These are phyloP conservation scores for Ogataea wickerhamii DNA, from an alignment of 805 yeast genomes.

Conservation along the genomic window DNA sequence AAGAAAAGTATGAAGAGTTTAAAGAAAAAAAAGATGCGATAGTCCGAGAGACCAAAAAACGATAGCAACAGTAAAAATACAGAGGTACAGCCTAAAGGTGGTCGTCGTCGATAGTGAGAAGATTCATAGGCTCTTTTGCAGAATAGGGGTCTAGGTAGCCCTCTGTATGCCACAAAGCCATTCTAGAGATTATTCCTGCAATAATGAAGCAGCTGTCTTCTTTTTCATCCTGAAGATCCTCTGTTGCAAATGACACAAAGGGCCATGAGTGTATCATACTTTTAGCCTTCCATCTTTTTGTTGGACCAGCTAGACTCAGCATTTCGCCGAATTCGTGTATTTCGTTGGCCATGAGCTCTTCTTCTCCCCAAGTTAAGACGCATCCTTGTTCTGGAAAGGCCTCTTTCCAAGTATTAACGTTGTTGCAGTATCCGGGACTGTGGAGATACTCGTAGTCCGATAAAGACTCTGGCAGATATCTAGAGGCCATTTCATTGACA, in stretches of 20 bases:
- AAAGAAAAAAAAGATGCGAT: too few relatives aligned
- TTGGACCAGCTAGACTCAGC: conserved; percentile 27
- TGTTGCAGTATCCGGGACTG: conserved; percentile 32
- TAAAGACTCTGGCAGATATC: conserved; percentile 3
- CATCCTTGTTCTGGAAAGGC: conserved; percentile 42
- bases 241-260: conserved; percentile 37
- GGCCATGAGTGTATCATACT: conserved; percentile 50
- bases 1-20: too few relatives aligned
- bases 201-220: conserved; percentile 39
- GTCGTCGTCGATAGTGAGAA: conserved; percentile 32
- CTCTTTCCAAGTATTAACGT: conserved; percentile 35
- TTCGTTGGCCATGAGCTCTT: conserved; percentile 39
- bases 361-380: conserved; percentile 40
- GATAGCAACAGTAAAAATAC: not conserved
- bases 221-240: conserved; percentile 40
- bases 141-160: conserved; percentile 24
- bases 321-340: conserved; percentile 32
- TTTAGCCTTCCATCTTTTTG: conserved; percentile 33
- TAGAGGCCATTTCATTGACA: conserved; percentile 6
- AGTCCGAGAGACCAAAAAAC: conserved; percentile 6
- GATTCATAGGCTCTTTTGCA: conserved; percentile 31
- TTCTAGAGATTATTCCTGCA: conserved; percentile 40
- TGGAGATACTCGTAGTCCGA: conserved; percentile 24
- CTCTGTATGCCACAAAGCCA: conserved; percentile 40
- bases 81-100: conserved; percentile 18